Base-by-base conservation (phyloP, 352 stramenopile genomes). In the Globisporangium ultimum region DNA sequence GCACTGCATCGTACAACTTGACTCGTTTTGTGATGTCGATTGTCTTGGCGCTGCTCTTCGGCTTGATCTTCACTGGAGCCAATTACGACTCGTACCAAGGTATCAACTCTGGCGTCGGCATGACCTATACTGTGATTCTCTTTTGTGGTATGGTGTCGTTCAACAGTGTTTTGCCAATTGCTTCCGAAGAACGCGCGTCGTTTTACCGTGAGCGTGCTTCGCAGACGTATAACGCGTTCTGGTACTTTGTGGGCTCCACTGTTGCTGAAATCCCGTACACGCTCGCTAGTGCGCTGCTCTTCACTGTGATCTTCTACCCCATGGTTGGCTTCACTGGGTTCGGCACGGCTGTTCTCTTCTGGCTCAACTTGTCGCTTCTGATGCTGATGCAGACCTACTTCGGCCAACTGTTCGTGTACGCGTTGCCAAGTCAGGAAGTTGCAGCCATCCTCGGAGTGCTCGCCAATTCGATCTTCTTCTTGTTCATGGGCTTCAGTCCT, bases 131-230 rank as follows among this genome's bases (percentile, higher is more conserved):
- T n/a, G n/a, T n/a, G n/a, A n/a, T n/a, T n/a, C n/a, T n/a, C n/a
- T n/a, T n/a, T n/a, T n/a, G n/a, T n/a, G n/a, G n/a, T n/a, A n/a
- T n/a, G n/a, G n/a, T n/a, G n/a, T n/a, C n/a, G n/a, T n/a, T n/a
- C n/a, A n/a, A n/a, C n/a, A n/a, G n/a, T n/a, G n/a, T n/a, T n/a
- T n/a, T n/a, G n/a, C n/a, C n/a, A n/a, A n/a, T n/a, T n/a, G n/a
- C n/a, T n/a, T n/a, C n/a, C n/a, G n/a, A 97, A 48, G 70, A 81
- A 48, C 79, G 88, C 51, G 65, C 80, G 17, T 75, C 84, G n/a
- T n/a, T n/a, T n/a, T n/a, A n/a, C n/a, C n/a, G n/a, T n/a, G n/a
- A n/a, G n/a, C n/a, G n/a, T n/a, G n/a, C n/a, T n/a, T n/a, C n/a
- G n/a, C n/a, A n/a, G n/a, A n/a, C n/a, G 34, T n/a, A n/a, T n/a